A percentile compares a stretch with the other conserved stretches of the same genome.
These are phyloP conservation scores for Fusarium tuaranense DNA, from an alignment of 2,329 filamentous ascomycete species.

Conservation along the genomic window DNA sequence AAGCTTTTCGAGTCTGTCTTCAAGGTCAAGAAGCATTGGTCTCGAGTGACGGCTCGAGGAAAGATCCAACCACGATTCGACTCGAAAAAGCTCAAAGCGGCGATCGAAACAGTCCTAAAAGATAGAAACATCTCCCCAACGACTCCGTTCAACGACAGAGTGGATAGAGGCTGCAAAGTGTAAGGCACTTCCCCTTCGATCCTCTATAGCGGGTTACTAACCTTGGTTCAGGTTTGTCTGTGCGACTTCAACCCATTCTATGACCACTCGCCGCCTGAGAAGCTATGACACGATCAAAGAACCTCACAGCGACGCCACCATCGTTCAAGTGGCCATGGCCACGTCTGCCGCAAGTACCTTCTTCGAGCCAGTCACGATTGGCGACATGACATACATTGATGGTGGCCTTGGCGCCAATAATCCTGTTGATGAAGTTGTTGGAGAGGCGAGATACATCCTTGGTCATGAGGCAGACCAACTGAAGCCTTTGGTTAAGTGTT, in stretches of 20 bases:
- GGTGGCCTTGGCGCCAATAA: not conserved
- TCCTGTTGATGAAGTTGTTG: not conserved
- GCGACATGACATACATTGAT: not conserved
- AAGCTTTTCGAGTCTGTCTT: not conserved
- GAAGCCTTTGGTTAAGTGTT: not conserved
- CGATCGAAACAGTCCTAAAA: not conserved
- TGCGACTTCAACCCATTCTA: not conserved
- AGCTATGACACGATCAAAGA: not conserved
- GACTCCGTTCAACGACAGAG: not conserved
- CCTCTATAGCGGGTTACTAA: not conserved
- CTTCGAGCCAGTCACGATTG: not conserved
- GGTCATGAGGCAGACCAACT: not conserved
- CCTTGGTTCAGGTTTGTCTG: not conserved
- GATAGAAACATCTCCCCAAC: not conserved
- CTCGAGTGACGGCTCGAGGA: not conserved
- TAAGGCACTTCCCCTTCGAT: not conserved
- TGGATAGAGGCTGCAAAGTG: not conserved
- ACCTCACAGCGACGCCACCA: not conserved
- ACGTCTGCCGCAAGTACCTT: not conserved
- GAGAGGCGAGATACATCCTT: not conserved
- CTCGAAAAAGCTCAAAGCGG: not conserved
- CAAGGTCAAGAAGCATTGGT: not conserved
- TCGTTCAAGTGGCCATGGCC: not conserved
- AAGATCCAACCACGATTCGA: not conserved
- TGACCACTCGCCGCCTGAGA: not conserved